These are phyloP conservation scores for Saccharum officinarum DNA, from an alignment of 176 grass and related monocot species.

Conservation along the genomic window DNA sequence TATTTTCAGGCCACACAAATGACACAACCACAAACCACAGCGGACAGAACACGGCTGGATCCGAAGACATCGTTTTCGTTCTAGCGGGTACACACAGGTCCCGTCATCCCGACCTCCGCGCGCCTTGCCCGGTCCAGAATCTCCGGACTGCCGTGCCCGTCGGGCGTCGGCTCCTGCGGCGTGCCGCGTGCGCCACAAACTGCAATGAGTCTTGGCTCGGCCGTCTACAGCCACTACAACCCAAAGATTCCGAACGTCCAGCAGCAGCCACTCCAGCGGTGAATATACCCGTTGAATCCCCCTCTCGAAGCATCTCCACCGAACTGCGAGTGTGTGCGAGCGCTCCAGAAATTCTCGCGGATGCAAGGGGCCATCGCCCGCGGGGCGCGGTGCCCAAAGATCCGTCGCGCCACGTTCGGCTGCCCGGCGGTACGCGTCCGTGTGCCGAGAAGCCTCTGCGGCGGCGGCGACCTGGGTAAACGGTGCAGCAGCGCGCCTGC, in stretches of 20 bases:
- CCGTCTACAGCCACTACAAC: neutral
- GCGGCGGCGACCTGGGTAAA: neutral
- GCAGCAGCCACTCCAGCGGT: neutral
- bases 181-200: conserved; percentile 16
- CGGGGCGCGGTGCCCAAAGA: neutral
- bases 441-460: neutral
- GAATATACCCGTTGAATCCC: conserved; percentile 17
- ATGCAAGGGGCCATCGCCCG: conserved; percentile 39
- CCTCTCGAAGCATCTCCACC: neutral
- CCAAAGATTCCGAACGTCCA: neutral
- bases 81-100: neutral
- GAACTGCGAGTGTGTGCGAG: neutral
- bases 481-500: neutral
- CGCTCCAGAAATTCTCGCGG: neutral
- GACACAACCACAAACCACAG: neutral
- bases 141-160: conserved; percentile 12
- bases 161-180: neutral
- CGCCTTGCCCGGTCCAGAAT: conserved; percentile 7
- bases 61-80: neutral
- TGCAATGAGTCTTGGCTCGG: neutral
- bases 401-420: neutral
- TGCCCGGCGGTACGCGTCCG: neutral
- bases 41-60: neutral
- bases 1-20: neutral
- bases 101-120: neutral